A percentile compares a stretch with the other conserved stretches of the same genome.
These are phyloP conservation scores for Fagopyrum esculentum DNA, from an alignment of 148 eudicot genomes.

Conservation along the genomic window DNA sequence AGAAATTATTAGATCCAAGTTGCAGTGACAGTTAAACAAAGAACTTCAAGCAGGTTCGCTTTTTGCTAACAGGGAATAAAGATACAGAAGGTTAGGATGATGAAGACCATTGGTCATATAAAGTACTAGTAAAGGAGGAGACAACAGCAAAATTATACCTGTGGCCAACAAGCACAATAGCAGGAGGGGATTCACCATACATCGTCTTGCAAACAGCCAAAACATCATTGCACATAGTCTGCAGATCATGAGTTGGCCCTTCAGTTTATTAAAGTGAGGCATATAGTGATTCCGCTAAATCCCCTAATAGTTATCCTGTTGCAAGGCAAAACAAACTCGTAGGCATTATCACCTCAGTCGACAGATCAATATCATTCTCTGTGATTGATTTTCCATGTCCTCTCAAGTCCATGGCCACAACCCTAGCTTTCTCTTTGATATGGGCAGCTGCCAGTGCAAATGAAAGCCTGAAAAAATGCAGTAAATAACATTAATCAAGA, in stretches of 20 bases:
- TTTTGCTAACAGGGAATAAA: background rate
- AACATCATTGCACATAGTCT: constrained; percentile 78
- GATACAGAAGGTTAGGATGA: background rate
- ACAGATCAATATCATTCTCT: constrained; percentile 76
- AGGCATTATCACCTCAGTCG: constrained; percentile 54
- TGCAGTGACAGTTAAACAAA: background rate
- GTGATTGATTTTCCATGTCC: constrained; percentile 93
- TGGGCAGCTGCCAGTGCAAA: constrained; percentile 77
- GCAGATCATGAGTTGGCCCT: constrained; percentile 24
- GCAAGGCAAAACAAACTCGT: constrained; percentile 11
- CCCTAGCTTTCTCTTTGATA: constrained; percentile 80
- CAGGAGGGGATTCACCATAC: constrained; percentile 93
- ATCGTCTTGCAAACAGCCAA: constrained; percentile 72
- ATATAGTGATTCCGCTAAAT: background rate
- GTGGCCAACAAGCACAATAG: constrained; percentile 91
- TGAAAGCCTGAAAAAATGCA: constrained; percentile 63
- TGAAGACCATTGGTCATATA: background rate
- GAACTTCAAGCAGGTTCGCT: background rate
- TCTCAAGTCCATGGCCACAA: constrained; percentile 90
- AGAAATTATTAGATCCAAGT: background rate
- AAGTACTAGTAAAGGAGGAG: background rate
- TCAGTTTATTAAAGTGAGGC: constrained; percentile 9
- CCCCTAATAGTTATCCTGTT: background rate
- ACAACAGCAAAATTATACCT: constrained; percentile 36
- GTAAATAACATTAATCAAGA: background rate